Evolutionary conservation across 2,329 filamentous ascomycete genomes (phyloP), one percentile per base, ranked within the genome.

Genomic region (Colletotrichum coccodes): DNA sequence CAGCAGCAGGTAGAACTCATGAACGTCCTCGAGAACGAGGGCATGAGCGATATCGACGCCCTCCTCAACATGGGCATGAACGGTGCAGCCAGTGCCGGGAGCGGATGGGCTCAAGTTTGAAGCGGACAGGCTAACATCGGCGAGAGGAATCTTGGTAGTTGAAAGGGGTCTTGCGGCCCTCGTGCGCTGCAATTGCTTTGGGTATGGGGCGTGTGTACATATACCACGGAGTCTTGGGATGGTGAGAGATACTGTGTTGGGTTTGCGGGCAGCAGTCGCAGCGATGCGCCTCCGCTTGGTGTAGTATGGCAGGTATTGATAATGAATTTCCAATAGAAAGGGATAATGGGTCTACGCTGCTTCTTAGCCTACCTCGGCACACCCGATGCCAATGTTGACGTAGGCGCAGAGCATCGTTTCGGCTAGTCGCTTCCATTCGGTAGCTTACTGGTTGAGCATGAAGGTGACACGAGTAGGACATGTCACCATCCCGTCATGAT

Each of bases 1-100:
- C 89, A 94, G 75, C 93, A 97, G 79, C 94, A 96, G 79, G 81
- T 91, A 71, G 93, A 97, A 81, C 83, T 97, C 42, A 94, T 97
- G 92, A 89, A 91, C 63, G 90, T 90, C 56, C 85, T 97, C 38
- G 92, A 96, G 78, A 92, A 84, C 73, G 88, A 91, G 72, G 90
- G 89, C 0, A 81, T 90, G 76, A 83, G 82, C 30, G 89, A 91
- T 58, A 90, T 91, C 73, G 86, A 91, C 71, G 84, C 84, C 16
- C 89, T 89, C 64, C 78, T 91, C 72, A 89, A 80, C 59, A 81
- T 80, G 79, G 68, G 60, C 38, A 65, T 60, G 65, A 56, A 47
- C 28, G 36, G 62, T 26, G 38, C 49, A 4, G 23, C 44, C 18
- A 54, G 36, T 6, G 52, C 38, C 3, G 9, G 40, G 18, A 47